These are phyloP conservation scores for Dipteronia sinensis DNA, from an alignment of 345 rosid genomes.

Conservation along the genomic window DNA sequence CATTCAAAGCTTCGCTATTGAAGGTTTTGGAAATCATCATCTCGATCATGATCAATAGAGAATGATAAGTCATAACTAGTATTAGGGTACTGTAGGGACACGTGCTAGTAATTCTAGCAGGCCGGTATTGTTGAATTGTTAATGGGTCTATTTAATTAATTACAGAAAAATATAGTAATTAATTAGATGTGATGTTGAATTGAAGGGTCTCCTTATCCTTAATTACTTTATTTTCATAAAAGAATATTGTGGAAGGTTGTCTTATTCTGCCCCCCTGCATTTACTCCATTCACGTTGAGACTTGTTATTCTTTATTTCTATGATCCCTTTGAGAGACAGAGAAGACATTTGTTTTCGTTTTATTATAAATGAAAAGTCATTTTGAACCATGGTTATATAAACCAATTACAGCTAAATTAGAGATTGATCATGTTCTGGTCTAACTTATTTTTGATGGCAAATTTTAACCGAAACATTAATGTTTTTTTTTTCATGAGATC, in stretches of 20 bases:
- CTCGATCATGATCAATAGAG: too few relatives aligned
- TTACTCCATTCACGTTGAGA: not conserved
- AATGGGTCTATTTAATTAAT: not conserved
- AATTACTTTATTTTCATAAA: not conserved
- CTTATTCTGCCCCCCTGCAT: not conserved
- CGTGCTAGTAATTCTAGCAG: not conserved
- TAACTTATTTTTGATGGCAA: too few relatives aligned
- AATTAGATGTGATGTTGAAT: not conserved
- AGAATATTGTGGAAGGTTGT: slow-evolving; percentile 1
- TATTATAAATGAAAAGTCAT: too few relatives aligned
- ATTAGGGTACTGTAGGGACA: not conserved
- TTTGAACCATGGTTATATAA: too few relatives aligned
- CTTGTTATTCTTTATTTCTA: not conserved
- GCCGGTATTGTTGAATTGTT: not conserved
- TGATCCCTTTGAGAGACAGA: too few relatives aligned
- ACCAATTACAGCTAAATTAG: too few relatives aligned
- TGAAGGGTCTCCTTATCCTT: not conserved
- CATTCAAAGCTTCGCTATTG: not conserved
- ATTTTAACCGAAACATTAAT: too few relatives aligned
- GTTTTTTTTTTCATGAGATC: too few relatives aligned
- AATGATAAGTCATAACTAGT: not conserved
- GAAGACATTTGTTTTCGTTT: too few relatives aligned
- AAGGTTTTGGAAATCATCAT: not conserved
- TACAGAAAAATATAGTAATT: not conserved
- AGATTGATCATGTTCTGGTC: too few relatives aligned